These are phyloP conservation scores for Zelonia costaricensis DNA, from an alignment of 208 protist genomes.

Conservation along the genomic window DNA sequence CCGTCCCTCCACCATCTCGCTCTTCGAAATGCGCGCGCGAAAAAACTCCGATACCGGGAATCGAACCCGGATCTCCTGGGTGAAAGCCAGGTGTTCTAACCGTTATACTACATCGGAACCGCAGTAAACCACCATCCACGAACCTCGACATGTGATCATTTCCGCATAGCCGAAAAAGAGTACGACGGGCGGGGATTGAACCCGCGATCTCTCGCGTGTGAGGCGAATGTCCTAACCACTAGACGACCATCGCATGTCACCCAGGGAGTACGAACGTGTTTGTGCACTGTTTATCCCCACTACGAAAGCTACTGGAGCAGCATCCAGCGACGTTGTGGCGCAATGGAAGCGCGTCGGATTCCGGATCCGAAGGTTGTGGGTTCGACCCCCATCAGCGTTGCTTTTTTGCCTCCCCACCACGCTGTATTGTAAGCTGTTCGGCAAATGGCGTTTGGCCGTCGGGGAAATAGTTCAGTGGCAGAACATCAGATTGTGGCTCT, in stretches of 20 bases:
- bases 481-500: slow-evolving; percentile 77
- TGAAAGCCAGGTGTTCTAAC: slow-evolving; percentile 82
- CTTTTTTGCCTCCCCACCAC: slow-evolving; percentile 22
- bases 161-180: slow-evolving; percentile 7
- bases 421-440: neutral
- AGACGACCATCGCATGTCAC: slow-evolving; percentile 90
- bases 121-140: too few species aligned
- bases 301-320: too few species aligned
- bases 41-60: slow-evolving; percentile 60
- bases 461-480: slow-evolving; percentile 70
- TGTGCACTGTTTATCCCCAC: neutral
- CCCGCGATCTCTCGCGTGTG: slow-evolving; percentile 92
- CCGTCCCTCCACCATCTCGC: too few species aligned
- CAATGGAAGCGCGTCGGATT: slow-evolving; percentile 57
- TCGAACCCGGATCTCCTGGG: slow-evolving; percentile 76
- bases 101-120: slow-evolving; percentile 69
- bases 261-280: too few species aligned
- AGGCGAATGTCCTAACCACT: slow-evolving; percentile 95
- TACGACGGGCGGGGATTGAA: slow-evolving; percentile 90
- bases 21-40: neutral
- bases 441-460: neutral
- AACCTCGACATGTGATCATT: too few species aligned
- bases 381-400: slow-evolving; percentile 80
- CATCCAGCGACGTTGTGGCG: slow-evolving; percentile 45
- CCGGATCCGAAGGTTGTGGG: slow-evolving; percentile 61